Evolutionary conservation across 2,329 filamentous ascomycete genomes (phyloP).

Genomic region (Neoscytalidium dimidiatum): DNA sequence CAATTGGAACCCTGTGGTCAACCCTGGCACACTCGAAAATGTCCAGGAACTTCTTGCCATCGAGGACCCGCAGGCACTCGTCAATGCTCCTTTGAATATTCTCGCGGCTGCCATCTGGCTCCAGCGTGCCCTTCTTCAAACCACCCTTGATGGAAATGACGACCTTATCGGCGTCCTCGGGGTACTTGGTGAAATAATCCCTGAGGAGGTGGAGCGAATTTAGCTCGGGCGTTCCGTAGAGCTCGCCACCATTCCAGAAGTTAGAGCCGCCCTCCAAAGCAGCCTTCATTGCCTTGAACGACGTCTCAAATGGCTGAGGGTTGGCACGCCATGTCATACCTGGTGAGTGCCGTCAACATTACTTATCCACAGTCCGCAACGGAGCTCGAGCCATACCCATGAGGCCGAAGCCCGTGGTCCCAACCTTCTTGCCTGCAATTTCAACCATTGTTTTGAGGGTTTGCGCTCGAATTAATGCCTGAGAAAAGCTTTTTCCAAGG

Average conservation of each 20-base stretch:
- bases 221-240: conserved; percentile 49
- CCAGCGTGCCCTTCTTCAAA: conserved; percentile 33
- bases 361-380: not conserved
- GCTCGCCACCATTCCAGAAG: conserved; percentile 53
- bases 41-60: conserved; percentile 51
- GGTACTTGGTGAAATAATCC: conserved; percentile 55
- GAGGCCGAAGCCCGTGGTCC: conserved; percentile 48
- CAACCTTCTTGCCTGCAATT: conserved; percentile 40
- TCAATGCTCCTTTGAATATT: conserved; percentile 48
- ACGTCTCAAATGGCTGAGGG: conserved; percentile 39
- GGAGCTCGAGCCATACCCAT: conserved; percentile 40
- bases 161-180: conserved; percentile 52
- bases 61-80: conserved; percentile 46
- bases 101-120: conserved; percentile 42
- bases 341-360: conserved; percentile 20
- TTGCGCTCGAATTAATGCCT: not conserved
- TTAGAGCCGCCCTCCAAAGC: conserved; percentile 46
- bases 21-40: conserved; percentile 51
- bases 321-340: conserved; percentile 49
- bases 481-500: not conserved
- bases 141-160: conserved; percentile 55
- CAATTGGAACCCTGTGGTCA: conserved; percentile 46
- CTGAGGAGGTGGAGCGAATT: conserved; percentile 53
- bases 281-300: conserved; percentile 48
- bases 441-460: conserved; percentile 32